Percentiles rank a stretch among this genome's conserved stretches.
phyloP scores from a whole-genome alignment of 768 basidiomycete species.

The Gloeopeniophorella convolvens region DNA sequence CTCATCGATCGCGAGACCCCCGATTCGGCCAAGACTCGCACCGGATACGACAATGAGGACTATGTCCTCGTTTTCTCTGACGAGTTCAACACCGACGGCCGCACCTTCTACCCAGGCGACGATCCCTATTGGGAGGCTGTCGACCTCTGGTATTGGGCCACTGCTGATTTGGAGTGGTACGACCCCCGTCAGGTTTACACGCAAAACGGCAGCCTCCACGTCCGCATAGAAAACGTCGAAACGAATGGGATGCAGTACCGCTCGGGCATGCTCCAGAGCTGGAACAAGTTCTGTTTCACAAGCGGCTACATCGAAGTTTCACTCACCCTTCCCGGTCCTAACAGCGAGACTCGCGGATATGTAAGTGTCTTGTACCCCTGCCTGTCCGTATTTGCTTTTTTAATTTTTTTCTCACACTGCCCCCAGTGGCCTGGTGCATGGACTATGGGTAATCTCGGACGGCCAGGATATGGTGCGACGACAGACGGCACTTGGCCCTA shows the following conservation, averaged over 20 bases:
- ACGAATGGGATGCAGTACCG: slow-evolving; percentile 59
- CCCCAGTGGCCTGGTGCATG: slow-evolving; percentile 76
- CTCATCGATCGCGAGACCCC: slow-evolving; percentile 74
- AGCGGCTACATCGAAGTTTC: slow-evolving; percentile 68
- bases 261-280: slow-evolving; percentile 78
- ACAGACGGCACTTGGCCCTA: slow-evolving; percentile 85
- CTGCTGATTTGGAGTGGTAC: slow-evolving; percentile 72
- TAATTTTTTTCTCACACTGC: not conserved
- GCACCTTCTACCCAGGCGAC: slow-evolving; percentile 52
- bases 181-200: slow-evolving; percentile 64
- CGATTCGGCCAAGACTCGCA: slow-evolving; percentile 44
- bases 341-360: slow-evolving; percentile 43
- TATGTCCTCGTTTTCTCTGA: slow-evolving; percentile 67
- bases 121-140: slow-evolving; percentile 69
- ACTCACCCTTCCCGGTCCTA: slow-evolving; percentile 52
- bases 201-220: slow-evolving; percentile 54
- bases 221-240: slow-evolving; percentile 51
- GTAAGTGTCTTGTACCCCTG: slow-evolving; percentile 29
- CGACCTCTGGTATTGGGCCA: slow-evolving; percentile 67
- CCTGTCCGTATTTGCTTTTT: not conserved
- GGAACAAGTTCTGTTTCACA: slow-evolving; percentile 89
- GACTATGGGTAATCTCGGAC: slow-evolving; percentile 85
- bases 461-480: slow-evolving; percentile 74
- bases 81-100: slow-evolving; percentile 52
- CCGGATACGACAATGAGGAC: slow-evolving; percentile 62